Evolutionary conservation across 345 rosid genomes (phyloP), one percentile per base, ranked within the genome.

Genomic region (Salix arbutifolia): DNA sequence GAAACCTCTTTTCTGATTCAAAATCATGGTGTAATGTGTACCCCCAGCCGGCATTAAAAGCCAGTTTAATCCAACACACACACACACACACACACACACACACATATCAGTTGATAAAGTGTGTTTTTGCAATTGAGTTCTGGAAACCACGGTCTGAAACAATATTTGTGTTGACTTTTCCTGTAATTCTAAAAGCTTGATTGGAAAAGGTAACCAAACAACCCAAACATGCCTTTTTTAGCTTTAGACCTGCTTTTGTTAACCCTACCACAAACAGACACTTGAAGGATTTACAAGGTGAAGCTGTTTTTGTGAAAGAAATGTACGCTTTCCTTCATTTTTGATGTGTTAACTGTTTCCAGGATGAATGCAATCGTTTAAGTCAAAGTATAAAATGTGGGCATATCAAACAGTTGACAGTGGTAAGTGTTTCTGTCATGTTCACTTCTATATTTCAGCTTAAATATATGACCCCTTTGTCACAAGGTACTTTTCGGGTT

Each of bases 321-420:
- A 46, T 14, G 19, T 46, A 46, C 6, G 19, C 14, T 46, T 46
- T 16, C 6, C 14, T 46, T 46, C 52, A 46, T 46, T 71, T 64
- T 46, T 81, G 31, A 81, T 61, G 30, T 82, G 65, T 65, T 80
- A 42, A 65, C 53, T 82, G 52, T 84, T 78, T 46, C 69, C 88
- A 96, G 99, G 96, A 92, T 58, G 99, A 96, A 83, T 96, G 99
- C 87, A 85, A 80, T 73, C 82, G 81, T 74, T 74, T 96, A 71
- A 77, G 85, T 61, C 89, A 89, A 88, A 87, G 88, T 82, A 84
- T 96, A 68, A 89, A 86, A 86, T 85, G 87, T 81, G 95, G 97
- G 77, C 88, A 85, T 77, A 84, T 83, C 70, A 92, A 88, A 78
- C 85, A 75, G 75, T 76, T 90, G 73, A 93, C 85, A 30, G 96